Evolutionary conservation across 148 eudicot species (phyloP), one percentile per base, ranked within the genome.

Genomic region (Persicaria maculosa): DNA sequence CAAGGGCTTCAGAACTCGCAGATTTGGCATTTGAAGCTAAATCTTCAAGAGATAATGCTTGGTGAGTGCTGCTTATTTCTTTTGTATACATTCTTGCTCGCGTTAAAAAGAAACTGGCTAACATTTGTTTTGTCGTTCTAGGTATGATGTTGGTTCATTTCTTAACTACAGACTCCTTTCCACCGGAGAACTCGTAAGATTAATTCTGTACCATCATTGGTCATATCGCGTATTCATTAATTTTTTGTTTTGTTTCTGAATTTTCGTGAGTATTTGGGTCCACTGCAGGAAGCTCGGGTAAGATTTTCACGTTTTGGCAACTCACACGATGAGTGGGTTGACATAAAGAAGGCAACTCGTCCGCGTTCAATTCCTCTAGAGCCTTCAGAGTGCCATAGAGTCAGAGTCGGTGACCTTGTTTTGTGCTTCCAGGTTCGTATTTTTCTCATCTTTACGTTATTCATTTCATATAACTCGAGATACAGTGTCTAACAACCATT

Each of bases 331-430:
- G 97, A 95, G 78, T 95, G 98, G 98, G 93, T 90, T 50, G 90
- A 86, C 74, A 86, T 88, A 11, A 86, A 78, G 81, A 76, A 75
- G 46, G 88, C 82, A 71, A 84, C 92, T 16, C 89, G 97, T 15
- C 89, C 90, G 61, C 98, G 98, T 72, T 95, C 98, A 50, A 83
- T 95, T 78, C 97, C 98, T 77, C 77, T 95, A 16, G 96, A 90
- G 74, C 77, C 86, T 76, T 95, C 97, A 54, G 98, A 95, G 75
- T 95, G 98, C 80, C 81, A 85, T 75, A 93, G 76, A 75, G 85
- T 95, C 80, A 84, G 84, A 77, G 90, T 89, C 77, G 98, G 98
- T 17, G 97, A 92, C 77, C 88, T 75, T 78, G 88, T 92, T 53
- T 81, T 95, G 15, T 95, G 96, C 86, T 95, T 73, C 86, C 86